A percentile compares a stretch with the other conserved stretches of the same genome.
phyloP scores from a whole-genome alignment of 768 basidiomycete species.

The Panaeolus papilionaceus region DNA sequence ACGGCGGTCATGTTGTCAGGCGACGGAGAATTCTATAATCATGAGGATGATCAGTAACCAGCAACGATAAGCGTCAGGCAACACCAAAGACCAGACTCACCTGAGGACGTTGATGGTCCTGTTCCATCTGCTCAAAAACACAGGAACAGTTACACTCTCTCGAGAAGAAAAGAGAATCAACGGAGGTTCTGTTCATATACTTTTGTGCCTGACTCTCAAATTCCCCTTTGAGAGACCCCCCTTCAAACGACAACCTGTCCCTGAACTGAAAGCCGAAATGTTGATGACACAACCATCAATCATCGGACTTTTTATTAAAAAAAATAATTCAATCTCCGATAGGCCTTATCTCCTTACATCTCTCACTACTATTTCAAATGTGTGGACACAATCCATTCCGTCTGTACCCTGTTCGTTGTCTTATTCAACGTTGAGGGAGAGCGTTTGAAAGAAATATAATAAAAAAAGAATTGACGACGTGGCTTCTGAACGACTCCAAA shows the following conservation, averaged over 20 bases:
- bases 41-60: background rate
- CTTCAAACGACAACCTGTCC: background rate
- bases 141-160: background rate
- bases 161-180: background rate
- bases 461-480: too few species aligned
- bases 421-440: too few species aligned
- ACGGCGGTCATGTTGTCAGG: constrained; percentile 4
- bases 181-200: constrained; percentile 1
- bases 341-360: background rate
- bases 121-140: background rate
- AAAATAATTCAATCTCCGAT: background rate
- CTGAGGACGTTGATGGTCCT: background rate
- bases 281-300: background rate
- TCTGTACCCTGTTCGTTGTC: background rate
- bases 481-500: too few species aligned
- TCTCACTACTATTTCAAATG: background rate
- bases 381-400: background rate
- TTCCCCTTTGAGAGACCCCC: background rate
- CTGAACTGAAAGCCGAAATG: constrained; percentile 11
- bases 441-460: too few species aligned
- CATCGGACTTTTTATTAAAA: background rate
- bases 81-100: background rate
- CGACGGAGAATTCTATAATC: background rate
- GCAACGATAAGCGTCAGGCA: too few species aligned
- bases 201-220: constrained; percentile 7